phyloP scores from a whole-genome alignment of 1,284 basidiomycete species.

The Golubevia sp. region DNA sequence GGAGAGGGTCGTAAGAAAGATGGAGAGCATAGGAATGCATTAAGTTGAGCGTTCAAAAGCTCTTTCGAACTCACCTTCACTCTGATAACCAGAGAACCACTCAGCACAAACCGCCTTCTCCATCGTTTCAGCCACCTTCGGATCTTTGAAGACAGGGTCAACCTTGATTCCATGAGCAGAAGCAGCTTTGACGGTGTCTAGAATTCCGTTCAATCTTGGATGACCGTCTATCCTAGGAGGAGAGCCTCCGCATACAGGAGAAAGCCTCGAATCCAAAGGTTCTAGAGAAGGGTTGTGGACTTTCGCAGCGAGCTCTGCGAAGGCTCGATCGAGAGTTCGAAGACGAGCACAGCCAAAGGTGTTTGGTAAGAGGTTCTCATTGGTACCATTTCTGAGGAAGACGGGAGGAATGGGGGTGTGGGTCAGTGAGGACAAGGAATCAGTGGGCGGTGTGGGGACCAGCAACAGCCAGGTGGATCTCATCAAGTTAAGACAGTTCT shows the following conservation, averaged over 20 bases:
- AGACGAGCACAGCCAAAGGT: constrained; percentile 72
- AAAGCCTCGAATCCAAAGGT: constrained; percentile 70
- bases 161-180: constrained; percentile 70
- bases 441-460: constrained; percentile 13
- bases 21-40: not conserved
- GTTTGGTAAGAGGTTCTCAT: constrained; percentile 77
- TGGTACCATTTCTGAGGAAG: constrained; percentile 63
- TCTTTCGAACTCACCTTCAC: not conserved
- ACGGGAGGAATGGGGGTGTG: constrained; percentile 23
- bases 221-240: constrained; percentile 76
- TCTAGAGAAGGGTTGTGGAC: constrained; percentile 72
- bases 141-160: constrained; percentile 25
- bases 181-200: constrained; percentile 71
- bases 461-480: too few relatives aligned
- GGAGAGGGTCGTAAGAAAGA: not conserved
- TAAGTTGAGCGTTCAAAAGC: too few relatives aligned
- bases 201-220: constrained; percentile 76
- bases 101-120: constrained; percentile 76
- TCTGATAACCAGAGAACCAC: constrained; percentile 73
- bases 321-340: constrained; percentile 24
- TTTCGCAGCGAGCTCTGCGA: constrained; percentile 63
- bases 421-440: not conserved
- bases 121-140: constrained; percentile 60
- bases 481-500: too few relatives aligned
- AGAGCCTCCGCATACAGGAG: constrained; percentile 73